Percentiles rank a stretch among this genome's conserved stretches.
These are phyloP conservation scores for Pseudocercospora fuligena DNA, from an alignment of 2,329 filamentous ascomycete species.

Conservation along the genomic window DNA sequence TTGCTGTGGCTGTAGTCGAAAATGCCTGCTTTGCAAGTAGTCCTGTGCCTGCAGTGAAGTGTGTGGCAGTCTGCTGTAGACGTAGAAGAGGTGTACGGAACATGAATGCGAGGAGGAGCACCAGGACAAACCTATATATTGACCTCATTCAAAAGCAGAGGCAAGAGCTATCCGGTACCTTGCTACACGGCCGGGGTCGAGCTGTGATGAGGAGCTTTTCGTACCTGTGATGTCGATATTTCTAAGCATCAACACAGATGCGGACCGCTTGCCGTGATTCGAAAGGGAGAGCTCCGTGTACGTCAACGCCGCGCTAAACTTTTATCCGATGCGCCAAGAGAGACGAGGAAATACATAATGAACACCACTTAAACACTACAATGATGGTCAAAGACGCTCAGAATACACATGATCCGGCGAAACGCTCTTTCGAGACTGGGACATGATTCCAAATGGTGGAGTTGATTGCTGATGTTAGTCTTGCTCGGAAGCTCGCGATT, in stretches of 20 bases:
- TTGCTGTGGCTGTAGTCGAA: slow-evolving; percentile 15
- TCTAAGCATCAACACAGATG: not conserved
- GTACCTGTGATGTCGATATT: not conserved
- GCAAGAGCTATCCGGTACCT: not conserved
- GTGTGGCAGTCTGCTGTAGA: slow-evolving; percentile 34
- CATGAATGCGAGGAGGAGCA: slow-evolving; percentile 34
- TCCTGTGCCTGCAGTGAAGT: slow-evolving; percentile 27
- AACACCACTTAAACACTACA: not conserved
- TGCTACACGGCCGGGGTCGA: not conserved
- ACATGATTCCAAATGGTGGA: not conserved
- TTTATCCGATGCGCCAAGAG: not conserved
- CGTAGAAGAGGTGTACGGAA: slow-evolving; percentile 34
- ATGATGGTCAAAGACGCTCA: not conserved
- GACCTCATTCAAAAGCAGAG: slow-evolving; percentile 19
- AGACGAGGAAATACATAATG: not conserved
- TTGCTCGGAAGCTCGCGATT: not conserved
- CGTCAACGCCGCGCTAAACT: not conserved
- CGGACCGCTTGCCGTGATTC: not conserved
- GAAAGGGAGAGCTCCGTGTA: not conserved
- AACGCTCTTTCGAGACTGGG: not conserved
- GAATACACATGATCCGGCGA: not conserved
- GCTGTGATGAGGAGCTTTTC: not conserved
- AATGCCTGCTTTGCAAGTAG: slow-evolving; percentile 16
- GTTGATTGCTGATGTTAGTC: not conserved
- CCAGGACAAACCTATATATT: slow-evolving; percentile 24